Conservation (phyloP, 352 stramenopile species). For the Phytophthora pseudosyringae region DNA sequence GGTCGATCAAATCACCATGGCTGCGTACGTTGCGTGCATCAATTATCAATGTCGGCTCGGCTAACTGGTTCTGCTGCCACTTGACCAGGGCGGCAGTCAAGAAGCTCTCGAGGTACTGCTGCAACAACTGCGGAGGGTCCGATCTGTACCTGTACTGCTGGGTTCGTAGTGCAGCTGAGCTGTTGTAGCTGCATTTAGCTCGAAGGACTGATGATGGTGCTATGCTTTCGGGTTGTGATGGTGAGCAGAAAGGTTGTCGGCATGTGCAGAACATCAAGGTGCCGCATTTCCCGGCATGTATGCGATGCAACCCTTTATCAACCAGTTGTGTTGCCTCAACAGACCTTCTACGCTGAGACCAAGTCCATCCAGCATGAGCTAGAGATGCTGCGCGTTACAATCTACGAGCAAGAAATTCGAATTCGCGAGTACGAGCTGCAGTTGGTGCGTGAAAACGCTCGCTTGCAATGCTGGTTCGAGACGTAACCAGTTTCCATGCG, state of each 20-base stretch:
- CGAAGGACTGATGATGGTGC: conserved; percentile 12
- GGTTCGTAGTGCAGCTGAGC: conserved; percentile 31
- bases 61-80: conserved; percentile 6
- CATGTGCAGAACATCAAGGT: conserved; percentile 78
- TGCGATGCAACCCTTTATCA: background rate
- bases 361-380: conserved; percentile 57
- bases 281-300: background rate
- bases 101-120: conserved; percentile 71
- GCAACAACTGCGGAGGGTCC: conserved; percentile 58
- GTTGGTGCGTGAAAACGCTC: conserved; percentile 38
- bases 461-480: background rate
- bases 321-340: background rate
- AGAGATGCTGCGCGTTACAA: conserved; percentile 59
- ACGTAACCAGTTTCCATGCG: background rate
- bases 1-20: conserved; percentile 18
- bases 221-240: conserved; percentile 9
- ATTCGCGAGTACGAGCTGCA: conserved; percentile 55
- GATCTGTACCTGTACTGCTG: conserved; percentile 77
- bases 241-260: conserved; percentile 70
- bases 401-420: conserved; percentile 68
- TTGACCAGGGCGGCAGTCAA: conserved; percentile 43
- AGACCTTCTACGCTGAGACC: conserved; percentile 70
- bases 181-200: background rate
- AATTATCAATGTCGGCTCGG: background rate
- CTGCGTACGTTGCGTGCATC: conserved; percentile 21